These are phyloP conservation scores for Cadophora gregata DNA, from an alignment of 2,329 filamentous ascomycete species.

Conservation along the genomic window DNA sequence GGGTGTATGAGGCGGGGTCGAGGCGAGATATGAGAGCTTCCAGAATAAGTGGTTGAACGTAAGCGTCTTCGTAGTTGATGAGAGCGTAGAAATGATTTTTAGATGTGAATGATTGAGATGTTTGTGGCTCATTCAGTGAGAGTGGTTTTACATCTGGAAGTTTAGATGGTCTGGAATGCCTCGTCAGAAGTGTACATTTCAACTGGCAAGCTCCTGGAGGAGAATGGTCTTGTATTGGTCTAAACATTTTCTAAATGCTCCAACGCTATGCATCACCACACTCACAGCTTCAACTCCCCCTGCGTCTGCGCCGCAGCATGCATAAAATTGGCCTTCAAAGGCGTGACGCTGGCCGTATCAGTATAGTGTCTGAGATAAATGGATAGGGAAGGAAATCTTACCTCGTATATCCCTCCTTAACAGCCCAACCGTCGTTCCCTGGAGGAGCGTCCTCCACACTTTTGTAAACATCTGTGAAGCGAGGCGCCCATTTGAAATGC, in stretches of 20 bases:
- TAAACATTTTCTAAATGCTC: conserved; percentile 43
- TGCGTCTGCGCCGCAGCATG: conserved; percentile 69
- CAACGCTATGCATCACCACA: conserved; percentile 50
- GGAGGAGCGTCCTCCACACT: conserved; percentile 81
- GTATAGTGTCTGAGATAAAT: conserved; percentile 11
- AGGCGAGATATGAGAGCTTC: conserved; percentile 71
- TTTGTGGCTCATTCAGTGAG: conserved; percentile 26
- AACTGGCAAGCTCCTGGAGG: neutral
- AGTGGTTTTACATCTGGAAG: conserved; percentile 28
- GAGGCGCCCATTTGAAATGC: conserved; percentile 94
- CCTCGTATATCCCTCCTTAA: conserved; percentile 88
- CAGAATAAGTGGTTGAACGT: conserved; percentile 86
- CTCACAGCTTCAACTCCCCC: conserved; percentile 85
- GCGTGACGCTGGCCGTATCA: conserved; percentile 72
- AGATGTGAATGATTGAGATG: conserved; percentile 34
- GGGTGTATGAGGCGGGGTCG: conserved; percentile 57
- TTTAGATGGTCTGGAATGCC: conserved; percentile 30
- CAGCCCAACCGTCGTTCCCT: conserved; percentile 92
- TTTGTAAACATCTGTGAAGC: conserved; percentile 84
- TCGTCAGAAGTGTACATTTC: conserved; percentile 34
- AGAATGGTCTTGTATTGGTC: conserved; percentile 39
- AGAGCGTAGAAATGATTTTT: conserved; percentile 65
- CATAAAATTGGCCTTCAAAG: conserved; percentile 91
- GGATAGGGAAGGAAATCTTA: conserved; percentile 48
- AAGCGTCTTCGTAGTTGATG: conserved; percentile 84